Base-by-base conservation (phyloP, 305 asterid genomes). In the Coffea humblotiana region DNA sequence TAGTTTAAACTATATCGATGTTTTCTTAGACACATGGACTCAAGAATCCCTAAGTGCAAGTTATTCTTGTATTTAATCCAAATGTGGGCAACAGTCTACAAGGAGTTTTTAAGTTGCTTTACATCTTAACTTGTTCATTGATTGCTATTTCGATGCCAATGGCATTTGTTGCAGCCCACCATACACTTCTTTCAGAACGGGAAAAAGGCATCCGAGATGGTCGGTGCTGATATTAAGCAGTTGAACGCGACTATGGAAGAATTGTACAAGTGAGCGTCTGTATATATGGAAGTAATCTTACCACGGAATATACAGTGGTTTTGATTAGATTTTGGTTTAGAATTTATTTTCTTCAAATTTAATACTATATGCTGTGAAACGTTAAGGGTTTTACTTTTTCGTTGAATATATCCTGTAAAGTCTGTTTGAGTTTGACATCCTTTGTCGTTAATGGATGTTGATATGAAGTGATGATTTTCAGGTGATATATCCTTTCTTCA, bases 151-250 rank as follows among this genome's bases (percentile, higher is more conserved):
- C 71, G 81, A 61, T 76, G 75, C 77, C 77, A 81, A 83, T 74
- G 77, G 23, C 77, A 37, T 47, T 78, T 72, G 60, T n/a, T 90
- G 91, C 97, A 93, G 99, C 99, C 98, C 66, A 95, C 99, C 2
- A 80, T 95, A 61, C 96, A 89, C 88, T 92, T 95, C 90, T 95
- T 89, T 86, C 93, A 91, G 80, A 86, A 91, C 81, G 99, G 99
- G 72, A 89, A 92, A 80, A 91, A 89, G 81, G 92, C 93, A 0
- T 86, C 85, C 6, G 94, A 88, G 87, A 91, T 95, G 43, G 74
- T 94, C 14, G 98, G 99, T 72, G 96, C 97, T 48, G 97, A 95
- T 79, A 90, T 88, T 74, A 88, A 92, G 72, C 90, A 82, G 77
- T 78, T 95, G 91, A 92, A 84, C 76, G 93, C 91, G n/a, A 91